Evolutionary conservation across 2,329 filamentous ascomycete genomes (phyloP).

Genomic region (Fusarium pininemorale): DNA sequence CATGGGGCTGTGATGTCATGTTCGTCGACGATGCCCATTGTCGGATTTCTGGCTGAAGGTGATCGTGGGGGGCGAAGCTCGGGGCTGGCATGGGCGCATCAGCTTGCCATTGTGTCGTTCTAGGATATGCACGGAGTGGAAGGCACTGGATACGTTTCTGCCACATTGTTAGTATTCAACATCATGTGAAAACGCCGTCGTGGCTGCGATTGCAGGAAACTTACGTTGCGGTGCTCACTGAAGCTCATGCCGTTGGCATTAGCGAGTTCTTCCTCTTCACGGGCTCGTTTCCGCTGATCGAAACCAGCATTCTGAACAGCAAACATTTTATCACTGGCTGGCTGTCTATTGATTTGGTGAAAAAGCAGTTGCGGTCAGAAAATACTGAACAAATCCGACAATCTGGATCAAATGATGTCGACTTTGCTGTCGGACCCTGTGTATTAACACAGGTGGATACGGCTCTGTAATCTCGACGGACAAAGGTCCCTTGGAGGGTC

Average conservation of each 20-base stretch:
- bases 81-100: slow-evolving; percentile 51
- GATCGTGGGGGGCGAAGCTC: slow-evolving; percentile 53
- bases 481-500: slow-evolving; percentile 24
- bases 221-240: slow-evolving; percentile 61
- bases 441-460: slow-evolving; percentile 41
- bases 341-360: slow-evolving; percentile 2
- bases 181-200: neutral
- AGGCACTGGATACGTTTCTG: slow-evolving; percentile 66
- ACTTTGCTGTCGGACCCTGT: slow-evolving; percentile 32
- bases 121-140: slow-evolving; percentile 59
- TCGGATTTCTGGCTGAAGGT: slow-evolving; percentile 45
- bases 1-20: slow-evolving; percentile 21
- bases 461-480: neutral
- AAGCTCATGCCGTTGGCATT: slow-evolving; percentile 54
- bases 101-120: slow-evolving; percentile 42
- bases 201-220: slow-evolving; percentile 29
- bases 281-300: slow-evolving; percentile 56
- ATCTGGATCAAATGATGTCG: slow-evolving; percentile 20
- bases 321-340: slow-evolving; percentile 48
- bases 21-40: slow-evolving; percentile 45
- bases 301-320: slow-evolving; percentile 43
- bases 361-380: slow-evolving; percentile 4
- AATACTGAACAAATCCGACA: slow-evolving; percentile 9
- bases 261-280: slow-evolving; percentile 56
- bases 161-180: slow-evolving; percentile 33